Evolutionary conservation across 257 asterid species (phyloP).

Genomic region (Fraxinus quadrangulata): DNA sequence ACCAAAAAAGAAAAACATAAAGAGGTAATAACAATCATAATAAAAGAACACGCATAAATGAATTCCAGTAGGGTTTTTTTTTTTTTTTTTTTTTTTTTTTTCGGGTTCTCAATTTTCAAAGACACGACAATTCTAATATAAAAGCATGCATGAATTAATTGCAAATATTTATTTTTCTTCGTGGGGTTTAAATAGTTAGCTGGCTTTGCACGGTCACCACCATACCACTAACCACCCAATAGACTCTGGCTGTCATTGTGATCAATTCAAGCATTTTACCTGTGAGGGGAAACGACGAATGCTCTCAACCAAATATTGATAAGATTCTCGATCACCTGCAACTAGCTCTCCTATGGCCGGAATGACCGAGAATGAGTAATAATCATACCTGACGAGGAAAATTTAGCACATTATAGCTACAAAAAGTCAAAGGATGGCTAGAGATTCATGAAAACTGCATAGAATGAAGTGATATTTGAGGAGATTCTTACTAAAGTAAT

Average conservation of each 20-base stretch:
- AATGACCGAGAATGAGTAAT: conserved; percentile 84
- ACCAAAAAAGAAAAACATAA: neutral
- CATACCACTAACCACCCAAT: conserved; percentile 12
- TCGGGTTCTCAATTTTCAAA: neutral
- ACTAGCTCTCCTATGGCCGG: conserved; percentile 82
- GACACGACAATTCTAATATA: neutral
- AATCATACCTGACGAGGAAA: conserved; percentile 68
- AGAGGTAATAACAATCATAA: neutral
- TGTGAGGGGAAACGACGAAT: conserved; percentile 82
- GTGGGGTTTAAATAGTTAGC: neutral
- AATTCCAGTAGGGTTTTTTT: neutral
- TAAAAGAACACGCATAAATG: neutral
- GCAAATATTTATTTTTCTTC: neutral
- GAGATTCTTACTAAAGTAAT: neutral
- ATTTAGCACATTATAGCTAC: neutral
- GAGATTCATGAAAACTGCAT: neutral
- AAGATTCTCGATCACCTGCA: conserved; percentile 87
- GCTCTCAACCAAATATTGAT: conserved; percentile 86
- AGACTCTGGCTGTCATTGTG: neutral
- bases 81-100: neutral
- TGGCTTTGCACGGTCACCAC: neutral
- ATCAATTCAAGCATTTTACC: conserved; percentile 41
- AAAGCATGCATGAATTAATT: neutral
- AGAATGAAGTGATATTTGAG: neutral
- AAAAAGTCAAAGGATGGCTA: neutral